Base-by-base conservation (phyloP, 257 asterid species). In the Solanum acaule region DNA sequence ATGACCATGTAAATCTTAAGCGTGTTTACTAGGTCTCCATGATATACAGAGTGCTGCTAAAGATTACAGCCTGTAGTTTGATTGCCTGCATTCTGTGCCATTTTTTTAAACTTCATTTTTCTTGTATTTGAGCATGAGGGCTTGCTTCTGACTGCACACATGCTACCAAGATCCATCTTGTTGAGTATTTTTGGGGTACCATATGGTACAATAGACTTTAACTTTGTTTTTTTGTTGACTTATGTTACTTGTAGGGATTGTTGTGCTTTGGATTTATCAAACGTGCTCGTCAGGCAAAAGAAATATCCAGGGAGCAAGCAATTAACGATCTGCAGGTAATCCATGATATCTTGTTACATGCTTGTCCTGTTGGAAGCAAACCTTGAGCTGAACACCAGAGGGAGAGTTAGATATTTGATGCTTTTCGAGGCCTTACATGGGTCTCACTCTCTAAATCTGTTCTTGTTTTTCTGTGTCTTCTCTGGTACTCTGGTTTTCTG, bases 241-340 rank as follows among this genome's bases (percentile, higher is more conserved):
- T 56, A 83, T 46, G 89, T 67, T 76, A 12, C 37, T 88, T 87
- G 33, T 83, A 96, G 99, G 99, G 99, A 85, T 9, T 97, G 40
- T 88, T 96, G 42, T 96, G 99, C 95, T 93, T 96, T 84, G 99
- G 99, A 63, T 71, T 90, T 89, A 87, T 96, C 89, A 96, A 96
- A 91, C 99, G 98, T 88, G 92, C 98, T 90, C 99, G 95, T 59
- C 94, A 90, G 93, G 95, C 89, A 88, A 92, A 92, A 91, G 95
- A 94, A 90, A 3, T 93, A 86, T 88, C 99, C 81, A 91, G 94
- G 90, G 98, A 94, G 88, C 98, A 97, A 92, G 98, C 99, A 33
- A 82, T 91, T 34, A 96, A 92, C 92, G 96, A 96, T 93, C 95
- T 97, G 79, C 89, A 93, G 99, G 99, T 97, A 92, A 88, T 77